These are phyloP conservation scores for Kandelia obovata DNA, from an alignment of 345 rosid genomes.

Conservation along the genomic window DNA sequence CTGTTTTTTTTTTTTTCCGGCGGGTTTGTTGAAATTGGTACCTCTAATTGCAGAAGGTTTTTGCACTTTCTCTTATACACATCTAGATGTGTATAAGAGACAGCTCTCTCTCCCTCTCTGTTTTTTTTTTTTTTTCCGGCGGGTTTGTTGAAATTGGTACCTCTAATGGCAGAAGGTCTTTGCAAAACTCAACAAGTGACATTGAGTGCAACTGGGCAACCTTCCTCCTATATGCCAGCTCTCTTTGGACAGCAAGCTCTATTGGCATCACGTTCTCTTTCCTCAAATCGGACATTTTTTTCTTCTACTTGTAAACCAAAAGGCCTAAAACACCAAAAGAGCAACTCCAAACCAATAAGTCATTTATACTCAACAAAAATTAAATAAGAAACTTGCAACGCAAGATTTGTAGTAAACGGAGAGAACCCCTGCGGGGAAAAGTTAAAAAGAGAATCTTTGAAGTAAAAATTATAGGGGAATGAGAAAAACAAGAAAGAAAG, in stretches of 20 bases:
- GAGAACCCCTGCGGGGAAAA: too few relatives aligned
- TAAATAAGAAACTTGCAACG: too few relatives aligned
- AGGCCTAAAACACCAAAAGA: neutral
- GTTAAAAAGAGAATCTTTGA: neutral
- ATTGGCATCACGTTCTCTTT: neutral
- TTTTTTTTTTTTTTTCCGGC: neutral
- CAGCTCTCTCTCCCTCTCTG: rapidly evolving
- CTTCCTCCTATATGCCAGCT: conserved; percentile 22
- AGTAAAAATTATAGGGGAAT: too few relatives aligned
- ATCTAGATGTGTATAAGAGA: too few relatives aligned
- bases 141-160: neutral
- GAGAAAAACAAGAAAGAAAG: too few relatives aligned
- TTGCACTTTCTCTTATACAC: too few relatives aligned
- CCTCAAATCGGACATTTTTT: conserved; percentile 18
- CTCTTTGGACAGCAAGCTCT: conserved; percentile 29
- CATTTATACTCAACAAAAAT: neutral
- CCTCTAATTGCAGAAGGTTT: too few relatives aligned
- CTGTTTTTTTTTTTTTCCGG: neutral
- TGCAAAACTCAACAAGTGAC: conserved; percentile 1
- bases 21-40: neutral
- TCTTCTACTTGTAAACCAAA: neutral
- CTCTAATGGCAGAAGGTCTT: conserved; percentile 13
- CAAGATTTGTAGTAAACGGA: too few relatives aligned
- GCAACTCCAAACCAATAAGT: neutral
- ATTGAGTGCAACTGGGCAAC: conserved; percentile 6